Evolutionary conservation across 148 eudicot genomes (phyloP).

Genomic region (Limonium bicolor): DNA sequence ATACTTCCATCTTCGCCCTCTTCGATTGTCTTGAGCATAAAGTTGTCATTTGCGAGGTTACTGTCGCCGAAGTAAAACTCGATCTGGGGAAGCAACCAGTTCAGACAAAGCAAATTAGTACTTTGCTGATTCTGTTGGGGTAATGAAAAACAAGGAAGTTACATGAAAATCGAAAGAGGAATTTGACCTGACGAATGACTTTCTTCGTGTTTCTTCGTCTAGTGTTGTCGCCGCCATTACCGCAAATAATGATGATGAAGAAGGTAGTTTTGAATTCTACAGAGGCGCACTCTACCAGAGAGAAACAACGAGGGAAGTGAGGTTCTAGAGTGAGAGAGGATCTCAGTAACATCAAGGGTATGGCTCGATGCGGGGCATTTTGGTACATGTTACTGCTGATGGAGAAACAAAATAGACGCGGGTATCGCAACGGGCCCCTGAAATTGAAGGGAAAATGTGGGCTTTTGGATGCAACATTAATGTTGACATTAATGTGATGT

Average conservation of each 20-base stretch:
- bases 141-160: not conserved
- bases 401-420: too few relatives aligned
- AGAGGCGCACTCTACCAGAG: too few relatives aligned
- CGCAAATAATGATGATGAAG: constrained; percentile 3
- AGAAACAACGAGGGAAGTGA: too few relatives aligned
- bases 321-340: constrained; percentile 1
- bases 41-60: constrained; percentile 69
- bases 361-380: too few relatives aligned
- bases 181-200: constrained; percentile 68
- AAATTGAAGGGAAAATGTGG: too few relatives aligned
- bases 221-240: constrained; percentile 27
- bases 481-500: too few relatives aligned
- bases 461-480: too few relatives aligned
- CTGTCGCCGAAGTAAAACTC: constrained; percentile 96
- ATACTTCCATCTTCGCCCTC: constrained; percentile 90
- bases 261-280: constrained; percentile 1
- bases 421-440: too few relatives aligned
- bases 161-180: not conserved
- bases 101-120: not conserved
- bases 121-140: not conserved
- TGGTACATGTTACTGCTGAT: too few relatives aligned
- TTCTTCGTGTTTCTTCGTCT: constrained; percentile 69
- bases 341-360: too few relatives aligned
- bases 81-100: constrained; percentile 41
- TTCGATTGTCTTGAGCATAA: constrained; percentile 36